A percentile compares a stretch with the other conserved stretches of the same genome.
phyloP scores from a whole-genome alignment of 2,329 filamentous ascomycete species.

The Cytospora piceae region DNA sequence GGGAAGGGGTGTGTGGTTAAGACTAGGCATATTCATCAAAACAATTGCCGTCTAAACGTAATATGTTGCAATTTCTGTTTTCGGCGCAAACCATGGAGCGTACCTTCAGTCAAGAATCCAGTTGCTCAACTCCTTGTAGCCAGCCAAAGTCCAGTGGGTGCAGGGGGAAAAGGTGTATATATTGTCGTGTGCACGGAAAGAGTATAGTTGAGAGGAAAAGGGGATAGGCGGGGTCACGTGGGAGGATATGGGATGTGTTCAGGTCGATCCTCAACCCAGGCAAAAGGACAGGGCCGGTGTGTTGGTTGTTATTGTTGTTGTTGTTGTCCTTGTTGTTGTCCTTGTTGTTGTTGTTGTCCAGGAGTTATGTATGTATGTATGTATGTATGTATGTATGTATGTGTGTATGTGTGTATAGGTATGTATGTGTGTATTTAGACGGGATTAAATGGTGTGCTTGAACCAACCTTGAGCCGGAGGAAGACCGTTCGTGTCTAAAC shows the following conservation, averaged over 20 bases:
- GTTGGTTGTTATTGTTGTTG: no score
- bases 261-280: background rate
- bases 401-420: background rate
- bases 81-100: constrained; percentile 26
- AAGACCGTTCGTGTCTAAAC: constrained; percentile 23
- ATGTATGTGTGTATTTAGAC: background rate
- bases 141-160: background rate
- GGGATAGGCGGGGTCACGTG: background rate
- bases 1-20: no score
- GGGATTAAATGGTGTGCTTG: constrained; percentile 17
- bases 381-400: background rate
- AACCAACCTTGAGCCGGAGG: constrained; percentile 26
- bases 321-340: no score
- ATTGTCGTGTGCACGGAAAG: constrained; percentile 2
- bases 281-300: no score
- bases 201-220: background rate
- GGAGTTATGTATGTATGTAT: background rate
- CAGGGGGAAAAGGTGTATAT: background rate
- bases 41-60: background rate
- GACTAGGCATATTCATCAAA: background rate
- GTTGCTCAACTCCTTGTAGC: constrained; percentile 27
- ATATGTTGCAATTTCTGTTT: background rate
- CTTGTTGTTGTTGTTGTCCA: no score
- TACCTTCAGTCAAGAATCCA: constrained; percentile 30
- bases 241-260: background rate